phyloP scores from a whole-genome alignment of 176 grass and related monocot species.

The Hordeum vulgare region DNA sequence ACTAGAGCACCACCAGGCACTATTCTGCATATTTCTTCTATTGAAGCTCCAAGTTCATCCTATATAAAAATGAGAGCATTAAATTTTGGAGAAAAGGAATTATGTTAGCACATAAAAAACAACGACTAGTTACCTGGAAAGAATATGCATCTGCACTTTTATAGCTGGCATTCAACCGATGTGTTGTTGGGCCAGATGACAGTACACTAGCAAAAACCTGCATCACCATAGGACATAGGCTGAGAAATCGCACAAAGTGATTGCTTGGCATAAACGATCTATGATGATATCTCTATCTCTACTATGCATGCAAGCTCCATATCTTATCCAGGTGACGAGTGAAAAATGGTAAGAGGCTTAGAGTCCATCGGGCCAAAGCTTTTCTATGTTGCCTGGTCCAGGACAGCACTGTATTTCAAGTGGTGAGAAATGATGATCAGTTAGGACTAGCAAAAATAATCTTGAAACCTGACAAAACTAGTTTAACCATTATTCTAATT shows the following conservation, averaged over 20 bases:
- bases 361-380: not conserved
- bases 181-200: conserved; percentile 61
- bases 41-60: conserved; percentile 86
- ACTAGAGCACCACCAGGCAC: conserved; percentile 85
- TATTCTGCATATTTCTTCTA: conserved; percentile 94
- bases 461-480: not conserved
- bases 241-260: not conserved
- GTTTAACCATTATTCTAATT: not conserved
- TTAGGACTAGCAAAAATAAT: not conserved
- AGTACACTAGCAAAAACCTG: conserved; percentile 88
- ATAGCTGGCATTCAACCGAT: conserved; percentile 83
- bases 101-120: not conserved
- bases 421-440: not conserved
- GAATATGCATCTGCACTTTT: conserved; percentile 59
- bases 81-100: not conserved
- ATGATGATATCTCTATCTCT: not conserved
- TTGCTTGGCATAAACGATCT: not conserved
- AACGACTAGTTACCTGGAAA: conserved; percentile 65
- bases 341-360: not conserved
- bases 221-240: not conserved
- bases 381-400: not conserved
- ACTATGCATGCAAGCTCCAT: not conserved
- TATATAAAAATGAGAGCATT: conserved; percentile 23
- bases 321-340: not conserved
- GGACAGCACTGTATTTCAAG: not conserved